Conservation (phyloP, 1,139 yeast genomes). For the Fermentozyma sake region DNA sequence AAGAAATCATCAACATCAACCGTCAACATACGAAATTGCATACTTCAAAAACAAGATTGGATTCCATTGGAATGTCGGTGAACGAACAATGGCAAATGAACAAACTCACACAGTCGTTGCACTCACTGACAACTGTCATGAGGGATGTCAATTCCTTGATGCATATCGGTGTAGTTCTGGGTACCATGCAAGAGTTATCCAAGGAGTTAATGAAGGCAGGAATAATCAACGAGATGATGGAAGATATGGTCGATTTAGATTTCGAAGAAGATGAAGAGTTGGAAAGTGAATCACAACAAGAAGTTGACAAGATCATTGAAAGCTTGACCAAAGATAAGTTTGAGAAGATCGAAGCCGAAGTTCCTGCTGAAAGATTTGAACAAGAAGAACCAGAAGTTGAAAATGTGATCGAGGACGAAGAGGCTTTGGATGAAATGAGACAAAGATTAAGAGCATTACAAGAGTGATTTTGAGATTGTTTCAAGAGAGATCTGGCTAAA, state of each 20-base stretch:
- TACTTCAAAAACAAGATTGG: slow-evolving; percentile 79
- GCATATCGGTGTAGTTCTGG: slow-evolving; percentile 72
- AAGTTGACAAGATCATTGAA: slow-evolving; percentile 48
- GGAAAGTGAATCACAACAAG: slow-evolving; percentile 69
- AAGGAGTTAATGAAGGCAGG: slow-evolving; percentile 90
- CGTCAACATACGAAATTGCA: slow-evolving; percentile 73
- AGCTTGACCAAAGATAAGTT: slow-evolving; percentile 42
- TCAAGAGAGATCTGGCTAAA: too few species aligned
- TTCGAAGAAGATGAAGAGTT: slow-evolving; percentile 57
- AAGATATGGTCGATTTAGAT: slow-evolving; percentile 75
- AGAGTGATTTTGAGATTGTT: too few species aligned
- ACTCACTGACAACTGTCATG: slow-evolving; percentile 78
- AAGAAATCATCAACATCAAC: slow-evolving; percentile 71
- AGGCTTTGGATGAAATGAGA: slow-evolving; percentile 79
- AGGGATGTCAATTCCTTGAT: slow-evolving; percentile 80
- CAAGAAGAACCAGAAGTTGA: slow-evolving; percentile 13
- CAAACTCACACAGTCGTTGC: slow-evolving; percentile 79
- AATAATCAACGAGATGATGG: slow-evolving; percentile 91
- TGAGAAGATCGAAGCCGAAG: slow-evolving; percentile 38
- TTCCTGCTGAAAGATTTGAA: slow-evolving; percentile 30
- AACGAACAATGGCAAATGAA: slow-evolving; percentile 89
- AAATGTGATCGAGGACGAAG: slow-evolving; percentile 65
- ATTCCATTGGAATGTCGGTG: slow-evolving; percentile 80
- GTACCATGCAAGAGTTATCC: slow-evolving; percentile 82
- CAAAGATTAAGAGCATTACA: slow-evolving; percentile 84